phyloP scores from a whole-genome alignment of 1,139 yeast genomes.

The Yamadazyma kanchanaburiensis region DNA sequence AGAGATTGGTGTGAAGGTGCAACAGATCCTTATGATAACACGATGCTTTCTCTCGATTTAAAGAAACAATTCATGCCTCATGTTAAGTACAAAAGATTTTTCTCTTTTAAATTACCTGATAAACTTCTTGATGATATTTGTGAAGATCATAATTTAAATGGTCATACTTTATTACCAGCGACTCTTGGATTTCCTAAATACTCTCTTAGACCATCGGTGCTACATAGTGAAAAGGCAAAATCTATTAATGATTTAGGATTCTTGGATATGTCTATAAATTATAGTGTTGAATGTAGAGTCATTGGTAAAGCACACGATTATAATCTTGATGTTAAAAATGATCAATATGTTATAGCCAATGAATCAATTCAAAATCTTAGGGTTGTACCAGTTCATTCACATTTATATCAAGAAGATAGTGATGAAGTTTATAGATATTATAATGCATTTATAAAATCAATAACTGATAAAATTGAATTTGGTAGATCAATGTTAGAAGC shows the following conservation, averaged over 20 bases:
- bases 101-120: conserved; percentile 42
- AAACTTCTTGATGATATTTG: conserved; percentile 41
- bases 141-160: conserved; percentile 30
- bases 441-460: conserved; percentile 34
- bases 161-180: conserved; percentile 39
- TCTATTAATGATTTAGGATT: conserved; percentile 32
- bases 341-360: conserved; percentile 38
- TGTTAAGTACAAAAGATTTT: conserved; percentile 39
- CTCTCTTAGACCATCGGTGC: conserved; percentile 19
- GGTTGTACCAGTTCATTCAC: conserved; percentile 30
- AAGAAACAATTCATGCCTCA: conserved; percentile 37
- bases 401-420: conserved; percentile 17
- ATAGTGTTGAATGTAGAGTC: conserved; percentile 41
- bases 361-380: conserved; percentile 34
- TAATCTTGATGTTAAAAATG: conserved; percentile 15
- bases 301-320: conserved; percentile 43
- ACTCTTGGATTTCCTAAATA: conserved; percentile 33
- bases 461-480: conserved; percentile 27
- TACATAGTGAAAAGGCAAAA: conserved; percentile 20
- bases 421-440: conserved; percentile 28
- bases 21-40: conserved; percentile 41
- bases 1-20: conserved; percentile 51
- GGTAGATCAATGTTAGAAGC: conserved; percentile 21
- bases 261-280: conserved; percentile 35
- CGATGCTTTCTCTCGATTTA: conserved; percentile 35